Percentiles rank a stretch among this genome's conserved stretches.
Conservation (phyloP, 2,329 filamentous ascomycete genomes). For the Cercospora sp. region DNA sequence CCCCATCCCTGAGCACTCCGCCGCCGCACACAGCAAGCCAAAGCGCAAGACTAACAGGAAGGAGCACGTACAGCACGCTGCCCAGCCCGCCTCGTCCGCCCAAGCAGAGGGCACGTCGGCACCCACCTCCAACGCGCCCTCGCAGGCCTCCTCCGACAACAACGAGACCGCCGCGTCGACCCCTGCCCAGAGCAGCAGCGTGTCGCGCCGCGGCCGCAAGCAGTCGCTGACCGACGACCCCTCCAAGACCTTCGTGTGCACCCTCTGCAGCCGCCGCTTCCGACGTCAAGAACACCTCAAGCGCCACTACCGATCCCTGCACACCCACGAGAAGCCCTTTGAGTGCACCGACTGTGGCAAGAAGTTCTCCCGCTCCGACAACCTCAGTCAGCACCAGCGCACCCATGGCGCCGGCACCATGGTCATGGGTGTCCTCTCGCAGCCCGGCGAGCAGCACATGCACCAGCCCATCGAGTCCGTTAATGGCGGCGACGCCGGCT, state of each 20-base stretch:
- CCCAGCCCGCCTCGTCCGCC: conserved; percentile 45
- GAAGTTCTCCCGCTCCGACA: conserved; percentile 98
- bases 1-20: conserved; percentile 39
- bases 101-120: conserved; percentile 38
- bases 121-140: conserved; percentile 47
- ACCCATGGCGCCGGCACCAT: conserved; percentile 90
- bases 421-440: conserved; percentile 75
- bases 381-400: conserved; percentile 91
- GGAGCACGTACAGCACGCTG: conserved; percentile 48
- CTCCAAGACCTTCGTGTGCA: conserved; percentile 97
- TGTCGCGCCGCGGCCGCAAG: conserved; percentile 93
- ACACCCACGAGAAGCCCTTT: conserved; percentile 98
- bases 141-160: conserved; percentile 30
- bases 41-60: conserved; percentile 37
- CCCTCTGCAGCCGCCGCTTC: conserved; percentile 94
- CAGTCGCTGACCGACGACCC: conserved; percentile 97
- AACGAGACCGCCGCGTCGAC: conserved; percentile 36
- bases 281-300: conserved; percentile 97
- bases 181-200: conserved; percentile 49
- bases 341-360: conserved; percentile 97
- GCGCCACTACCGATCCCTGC: conserved; percentile 95
- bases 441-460: conserved; percentile 35
- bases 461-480: conserved; percentile 38
- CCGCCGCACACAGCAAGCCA: conserved; percentile 32
- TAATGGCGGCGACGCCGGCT: conserved; percentile 40